These are phyloP conservation scores for Lactarius indigo DNA, from an alignment of 768 basidiomycete species.

Conservation along the genomic window DNA sequence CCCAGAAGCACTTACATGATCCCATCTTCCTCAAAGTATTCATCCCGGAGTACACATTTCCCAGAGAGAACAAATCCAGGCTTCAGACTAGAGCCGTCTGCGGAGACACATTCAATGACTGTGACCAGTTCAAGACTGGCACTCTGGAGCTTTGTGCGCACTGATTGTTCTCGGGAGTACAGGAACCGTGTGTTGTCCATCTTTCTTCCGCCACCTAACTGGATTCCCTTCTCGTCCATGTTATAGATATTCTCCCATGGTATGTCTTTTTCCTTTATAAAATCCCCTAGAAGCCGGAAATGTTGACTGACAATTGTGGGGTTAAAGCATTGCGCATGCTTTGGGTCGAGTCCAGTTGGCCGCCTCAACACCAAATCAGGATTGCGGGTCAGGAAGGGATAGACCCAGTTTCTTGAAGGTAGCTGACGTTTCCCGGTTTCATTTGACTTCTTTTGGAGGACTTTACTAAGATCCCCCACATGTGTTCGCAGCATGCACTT, in stretches of 20 bases:
- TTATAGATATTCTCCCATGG: not conserved
- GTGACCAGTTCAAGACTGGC: not conserved
- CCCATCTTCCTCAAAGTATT: not conserved
- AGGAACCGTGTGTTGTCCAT: not conserved
- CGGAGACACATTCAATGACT: not conserved
- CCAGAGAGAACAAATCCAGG: not conserved
- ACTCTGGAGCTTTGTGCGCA: not conserved
- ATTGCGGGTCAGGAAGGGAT: not conserved
- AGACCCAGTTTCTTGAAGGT: not conserved
- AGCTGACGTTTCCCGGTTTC: not conserved
- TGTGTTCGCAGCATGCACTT: too few relatives aligned
- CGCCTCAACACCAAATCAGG: not conserved
- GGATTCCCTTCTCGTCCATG: not conserved
- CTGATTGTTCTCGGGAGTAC: not conserved
- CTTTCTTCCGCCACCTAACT: not conserved
- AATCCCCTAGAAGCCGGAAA: too few relatives aligned
- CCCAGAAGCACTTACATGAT: not conserved
- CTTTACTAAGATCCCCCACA: too few relatives aligned
- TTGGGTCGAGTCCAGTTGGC: not conserved
- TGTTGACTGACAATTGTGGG: too few relatives aligned
- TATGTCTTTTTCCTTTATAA: too few relatives aligned
- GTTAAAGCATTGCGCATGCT: too few relatives aligned
- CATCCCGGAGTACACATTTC: not conserved
- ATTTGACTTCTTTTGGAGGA: not conserved
- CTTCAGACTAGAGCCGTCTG: not conserved